These are phyloP conservation scores for Wickerhamiella infanticola DNA, from an alignment of 1,139 yeast species.

Conservation along the genomic window DNA sequence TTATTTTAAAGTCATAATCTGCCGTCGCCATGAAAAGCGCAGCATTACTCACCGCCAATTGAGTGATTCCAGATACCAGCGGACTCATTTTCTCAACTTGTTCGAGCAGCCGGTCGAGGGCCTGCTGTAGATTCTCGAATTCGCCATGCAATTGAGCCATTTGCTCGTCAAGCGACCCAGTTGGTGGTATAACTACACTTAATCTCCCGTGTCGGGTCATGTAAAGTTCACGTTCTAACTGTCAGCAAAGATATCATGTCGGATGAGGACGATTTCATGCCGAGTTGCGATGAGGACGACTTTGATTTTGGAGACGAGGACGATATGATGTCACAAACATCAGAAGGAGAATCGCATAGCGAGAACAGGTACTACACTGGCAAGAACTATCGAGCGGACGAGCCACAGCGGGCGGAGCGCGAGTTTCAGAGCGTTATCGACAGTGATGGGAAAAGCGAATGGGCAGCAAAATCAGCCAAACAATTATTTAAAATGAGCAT, in stretches of 20 bases:
- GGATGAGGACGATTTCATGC: conserved; percentile 12
- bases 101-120: not conserved
- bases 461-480: conserved; percentile 45
- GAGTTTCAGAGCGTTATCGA: conserved; percentile 28
- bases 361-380: conserved; percentile 49
- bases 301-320: conserved; percentile 16
- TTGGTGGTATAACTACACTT: not conserved
- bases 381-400: conserved; percentile 38
- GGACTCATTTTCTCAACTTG: not conserved
- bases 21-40: not conserved
- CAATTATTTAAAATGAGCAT: conserved; percentile 47
- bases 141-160: not conserved
- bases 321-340: conserved; percentile 17
- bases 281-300: conserved; percentile 12
- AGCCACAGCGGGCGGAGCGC: conserved; percentile 32
- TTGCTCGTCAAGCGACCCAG: not conserved
- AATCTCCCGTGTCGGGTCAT: not conserved
- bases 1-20: not conserved
- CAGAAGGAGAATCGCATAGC: conserved; percentile 18
- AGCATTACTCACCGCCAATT: not conserved
- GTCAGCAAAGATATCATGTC: conserved; percentile 3
- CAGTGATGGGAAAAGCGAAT: conserved; percentile 18
- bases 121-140: no score
- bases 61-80: not conserved
- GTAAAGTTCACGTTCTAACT: not conserved